Base-by-base conservation (phyloP, 2,329 filamentous ascomycete species). In the Sclerotinia borealis region DNA sequence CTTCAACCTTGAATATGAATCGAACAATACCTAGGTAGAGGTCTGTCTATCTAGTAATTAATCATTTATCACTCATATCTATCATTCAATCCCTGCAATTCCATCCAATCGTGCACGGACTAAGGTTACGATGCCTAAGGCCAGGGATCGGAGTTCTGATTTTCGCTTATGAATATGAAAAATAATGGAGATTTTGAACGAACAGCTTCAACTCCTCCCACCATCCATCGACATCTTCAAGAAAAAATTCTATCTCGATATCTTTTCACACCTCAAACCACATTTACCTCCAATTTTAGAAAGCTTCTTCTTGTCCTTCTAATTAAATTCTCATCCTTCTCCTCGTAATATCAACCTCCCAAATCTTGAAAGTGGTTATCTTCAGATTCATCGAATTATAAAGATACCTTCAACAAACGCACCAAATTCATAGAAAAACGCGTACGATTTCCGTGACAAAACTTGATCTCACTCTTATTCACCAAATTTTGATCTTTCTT, bases 371-470 rank as follows among this genome's bases (percentile, higher is more conserved):
- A 29, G 39, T 17, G 37, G n/a, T 60, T 11, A 50, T 51, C 25
- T 31, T 39, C 37, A 55, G 27, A 43, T 47, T 34, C 29, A 25
- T 45, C 48, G n/a, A 61, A 61, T 50, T 27, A 22, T 29, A 25
- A 29, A 15, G 27, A 17, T 13, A 37, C 15, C 36, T 36, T 61
- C 15, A 34, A 54, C 29, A 43, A 39, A 61, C 37, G 47, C 41
- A 22, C 45, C 64, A 66, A 61, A 51, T 63, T 59, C 54, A 62
- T 56, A 55, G 48, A 11, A 43, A 66, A 68, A 64, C 68, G 66
- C 70, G 66, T 63, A 68, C 68, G 67, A 71, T 69, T 72, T 71
- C 67, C 66, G 70, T 70, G 54, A 70, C 68, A 70, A 69, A 68
- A 72, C 68, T 69, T 63, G 68, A 69, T 60, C 63, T 39, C 51